Conservation (phyloP, 495 filamentous ascomycete species). For the Venustampulla echinocandica region DNA sequence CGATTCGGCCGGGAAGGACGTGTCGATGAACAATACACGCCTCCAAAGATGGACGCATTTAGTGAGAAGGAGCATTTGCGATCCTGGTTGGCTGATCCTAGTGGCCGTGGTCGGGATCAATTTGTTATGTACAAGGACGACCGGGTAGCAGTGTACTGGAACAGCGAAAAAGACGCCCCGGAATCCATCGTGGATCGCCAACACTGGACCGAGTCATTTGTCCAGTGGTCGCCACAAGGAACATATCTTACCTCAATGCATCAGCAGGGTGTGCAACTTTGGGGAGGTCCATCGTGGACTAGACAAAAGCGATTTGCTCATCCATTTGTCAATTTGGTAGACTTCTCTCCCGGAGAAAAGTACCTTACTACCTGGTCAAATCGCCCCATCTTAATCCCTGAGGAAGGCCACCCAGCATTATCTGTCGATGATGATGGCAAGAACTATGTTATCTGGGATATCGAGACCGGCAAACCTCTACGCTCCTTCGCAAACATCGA, state of each 20-base stretch:
- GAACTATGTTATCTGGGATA: constrained; percentile 98
- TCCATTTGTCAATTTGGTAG: constrained; percentile 88
- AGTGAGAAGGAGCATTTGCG: constrained; percentile 88
- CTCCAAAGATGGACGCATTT: constrained; percentile 71
- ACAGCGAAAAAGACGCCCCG: constrained; percentile 84
- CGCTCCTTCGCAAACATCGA: constrained; percentile 90
- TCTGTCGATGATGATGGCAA: constrained; percentile 92
- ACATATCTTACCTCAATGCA: constrained; percentile 93
- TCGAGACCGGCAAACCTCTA: constrained; percentile 79
- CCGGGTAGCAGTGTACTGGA: constrained; percentile 92
- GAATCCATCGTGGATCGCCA: constrained; percentile 82
- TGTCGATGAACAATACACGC: constrained; percentile 78
- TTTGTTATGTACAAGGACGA: constrained; percentile 87
- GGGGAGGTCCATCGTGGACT: constrained; percentile 85
- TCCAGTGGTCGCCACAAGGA: constrained; percentile 94
- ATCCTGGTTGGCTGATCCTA: constrained; percentile 80
- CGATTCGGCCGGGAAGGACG: constrained; percentile 90
- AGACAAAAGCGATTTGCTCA: constrained; percentile 88
- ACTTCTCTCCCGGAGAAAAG: constrained; percentile 88
- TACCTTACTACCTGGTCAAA: constrained; percentile 97
- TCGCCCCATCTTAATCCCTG: constrained; percentile 80
- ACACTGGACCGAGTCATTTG: constrained; percentile 95
- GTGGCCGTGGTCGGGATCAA: constrained; percentile 84
- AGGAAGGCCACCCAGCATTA: constrained; percentile 69
- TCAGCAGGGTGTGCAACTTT: constrained; percentile 89